These are phyloP conservation scores for Fusarium sp. DNA, from an alignment of 2,329 filamentous ascomycete species.

Conservation along the genomic window DNA sequence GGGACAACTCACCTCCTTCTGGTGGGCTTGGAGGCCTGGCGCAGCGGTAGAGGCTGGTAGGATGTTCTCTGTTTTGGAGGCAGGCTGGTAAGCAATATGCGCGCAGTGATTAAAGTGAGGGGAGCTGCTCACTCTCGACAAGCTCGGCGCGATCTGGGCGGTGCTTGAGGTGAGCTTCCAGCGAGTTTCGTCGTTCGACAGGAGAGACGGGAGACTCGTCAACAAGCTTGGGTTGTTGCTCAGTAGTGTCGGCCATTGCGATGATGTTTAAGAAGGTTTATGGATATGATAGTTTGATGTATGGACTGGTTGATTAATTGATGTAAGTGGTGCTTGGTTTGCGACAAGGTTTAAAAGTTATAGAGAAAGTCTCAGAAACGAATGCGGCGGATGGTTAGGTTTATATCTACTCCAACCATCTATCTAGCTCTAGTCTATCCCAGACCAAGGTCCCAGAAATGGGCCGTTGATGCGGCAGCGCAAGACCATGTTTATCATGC, in stretches of 20 bases:
- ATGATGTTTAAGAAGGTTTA: not conserved
- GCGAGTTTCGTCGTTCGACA: constrained; percentile 71
- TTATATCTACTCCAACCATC: constrained; percentile 35
- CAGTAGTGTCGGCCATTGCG: constrained; percentile 46
- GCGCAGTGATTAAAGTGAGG: constrained; percentile 46
- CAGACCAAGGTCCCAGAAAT: constrained; percentile 40
- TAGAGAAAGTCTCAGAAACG: constrained; percentile 25
- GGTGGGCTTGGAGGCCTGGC: constrained; percentile 81
- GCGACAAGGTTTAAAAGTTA: constrained; percentile 8
- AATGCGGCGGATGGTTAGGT: constrained; percentile 35
- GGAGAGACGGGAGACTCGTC: constrained; percentile 66
- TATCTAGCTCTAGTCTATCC: not conserved
- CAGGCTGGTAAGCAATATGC: constrained; percentile 36
- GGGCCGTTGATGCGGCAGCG: constrained; percentile 46
- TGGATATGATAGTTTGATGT: not conserved
- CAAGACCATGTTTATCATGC: constrained; percentile 40
- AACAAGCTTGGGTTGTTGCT: constrained; percentile 47
- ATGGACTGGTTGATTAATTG: not conserved
- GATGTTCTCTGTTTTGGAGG: constrained; percentile 75
- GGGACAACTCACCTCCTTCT: constrained; percentile 70
- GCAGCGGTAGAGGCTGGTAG: constrained; percentile 82
- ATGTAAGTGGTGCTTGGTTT: constrained; percentile 10
- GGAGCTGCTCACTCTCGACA: constrained; percentile 73
- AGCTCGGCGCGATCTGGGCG: constrained; percentile 81
- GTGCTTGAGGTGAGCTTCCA: constrained; percentile 77